Base-by-base conservation (phyloP, 2,329 filamentous ascomycete genomes). In the Hymenoscyphus scutula region DNA sequence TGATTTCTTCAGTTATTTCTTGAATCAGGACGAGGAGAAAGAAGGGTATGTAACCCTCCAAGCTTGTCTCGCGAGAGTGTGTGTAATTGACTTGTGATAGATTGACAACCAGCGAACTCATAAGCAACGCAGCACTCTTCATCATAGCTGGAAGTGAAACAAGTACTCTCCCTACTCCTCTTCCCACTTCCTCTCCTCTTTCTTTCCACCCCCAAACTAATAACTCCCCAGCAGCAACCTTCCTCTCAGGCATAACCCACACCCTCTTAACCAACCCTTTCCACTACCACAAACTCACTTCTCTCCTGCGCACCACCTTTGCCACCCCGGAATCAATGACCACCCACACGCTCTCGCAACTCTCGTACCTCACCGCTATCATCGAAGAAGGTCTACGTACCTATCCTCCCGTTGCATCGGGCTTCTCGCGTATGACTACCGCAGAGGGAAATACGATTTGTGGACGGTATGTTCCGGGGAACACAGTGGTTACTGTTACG, bases 301-400 rank as follows among this genome's bases (percentile, higher is more conserved):
- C 53, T 17, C 57, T 61, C 15, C 34, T 65, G 27, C 58, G 61
- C 2, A 59, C 32, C 7, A 58, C 55, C 25, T 63, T 65, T 17
- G 3, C 55, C 8, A 17, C 4, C 23, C 53, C 54, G 7, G 17
- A n/a, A 7, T 38, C 59, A 13, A 65, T 65, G 23, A 61, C 15
- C 30, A 25, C 53, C 1, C 15, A 27, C 25, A 34, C 5, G 11
- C 34, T 59, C 11, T 27, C 55, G 8, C 48, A 51, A 19, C 30
- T 65, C 32, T 15, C 54, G 5, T 65, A 65, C 38, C 73, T 80
- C 2, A 70, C 69, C 6, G 77, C 77, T 5, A 77, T 75, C 60
- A 73, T 80, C 38, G 75, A 62, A 32, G 62, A 66, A 23, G 37
- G 56, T 1, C 25, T 66, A 1, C 56, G 62, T 4, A 38, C 56